Evolutionary conservation across 2,329 filamentous ascomycete species (phyloP).

Genomic region (Rugonectria rugulosa): DNA sequence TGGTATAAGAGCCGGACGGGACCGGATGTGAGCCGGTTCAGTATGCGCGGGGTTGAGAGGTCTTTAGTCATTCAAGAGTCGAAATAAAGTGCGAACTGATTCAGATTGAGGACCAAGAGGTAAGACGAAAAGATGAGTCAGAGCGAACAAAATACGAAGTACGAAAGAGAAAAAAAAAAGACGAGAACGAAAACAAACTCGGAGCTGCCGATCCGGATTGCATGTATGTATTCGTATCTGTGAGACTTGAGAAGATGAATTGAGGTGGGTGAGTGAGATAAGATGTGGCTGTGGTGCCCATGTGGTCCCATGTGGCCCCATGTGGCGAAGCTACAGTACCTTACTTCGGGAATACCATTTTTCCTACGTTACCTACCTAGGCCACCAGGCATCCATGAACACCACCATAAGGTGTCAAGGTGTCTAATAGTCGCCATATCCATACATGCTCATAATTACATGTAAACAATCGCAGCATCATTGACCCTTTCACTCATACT

Average conservation of each 20-base stretch:
- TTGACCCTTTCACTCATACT: background rate
- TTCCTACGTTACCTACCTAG: too few species aligned
- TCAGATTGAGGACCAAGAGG: too few species aligned
- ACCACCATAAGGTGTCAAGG: too few species aligned
- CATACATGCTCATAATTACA: too few species aligned
- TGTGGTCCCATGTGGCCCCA: background rate
- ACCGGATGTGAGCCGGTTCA: slow-evolving; percentile 12
- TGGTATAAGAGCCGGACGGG: background rate
- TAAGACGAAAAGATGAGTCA: background rate
- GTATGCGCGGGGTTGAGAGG: background rate
- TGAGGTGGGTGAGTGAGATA: background rate
- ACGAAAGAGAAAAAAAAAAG: background rate
- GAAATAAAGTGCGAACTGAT: too few species aligned
- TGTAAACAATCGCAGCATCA: background rate
- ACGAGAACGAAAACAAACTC: background rate
- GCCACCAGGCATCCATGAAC: too few species aligned
- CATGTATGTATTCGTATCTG: too few species aligned
- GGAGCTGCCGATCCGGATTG: too few species aligned
- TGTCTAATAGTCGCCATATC: too few species aligned
- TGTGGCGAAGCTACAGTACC: slow-evolving; percentile 2
- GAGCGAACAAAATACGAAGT: background rate
- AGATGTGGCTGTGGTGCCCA: slow-evolving; percentile 13
- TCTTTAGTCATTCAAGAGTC: background rate
- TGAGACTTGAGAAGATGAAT: background rate
- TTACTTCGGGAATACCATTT: too few species aligned